Percentiles rank a stretch among this genome's conserved stretches.
These are phyloP conservation scores for Tylopilus sp. DNA, from an alignment of 1,284 basidiomycete genomes.

Conservation along the genomic window DNA sequence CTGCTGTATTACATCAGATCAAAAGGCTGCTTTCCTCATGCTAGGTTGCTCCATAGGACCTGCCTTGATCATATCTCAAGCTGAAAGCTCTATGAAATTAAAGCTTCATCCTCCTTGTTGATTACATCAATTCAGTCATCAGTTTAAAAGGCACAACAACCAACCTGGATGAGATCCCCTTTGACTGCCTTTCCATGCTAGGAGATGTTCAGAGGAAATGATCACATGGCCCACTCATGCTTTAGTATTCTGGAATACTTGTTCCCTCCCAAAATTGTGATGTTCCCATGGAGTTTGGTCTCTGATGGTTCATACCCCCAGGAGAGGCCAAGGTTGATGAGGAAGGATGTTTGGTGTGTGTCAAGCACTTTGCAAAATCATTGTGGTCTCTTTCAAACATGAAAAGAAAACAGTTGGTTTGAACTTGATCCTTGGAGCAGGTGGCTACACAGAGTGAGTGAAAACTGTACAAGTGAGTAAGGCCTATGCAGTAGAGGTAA, in stretches of 20 bases:
- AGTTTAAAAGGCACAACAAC: neutral
- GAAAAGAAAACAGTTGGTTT: too few species aligned
- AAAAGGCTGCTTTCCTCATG: neutral
- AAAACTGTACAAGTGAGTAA: too few species aligned
- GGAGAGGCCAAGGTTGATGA: constrained; percentile 1
- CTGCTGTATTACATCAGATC: neutral
- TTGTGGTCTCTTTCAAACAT: neutral
- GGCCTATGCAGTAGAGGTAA: too few species aligned
- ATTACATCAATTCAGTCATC: neutral
- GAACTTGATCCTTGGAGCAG: too few species aligned
- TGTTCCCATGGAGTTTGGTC: neutral
- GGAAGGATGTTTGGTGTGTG: too few species aligned
- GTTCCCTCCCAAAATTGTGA: constrained; percentile 4
- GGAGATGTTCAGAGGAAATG: neutral
- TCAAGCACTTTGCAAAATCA: too few species aligned
- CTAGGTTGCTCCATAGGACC: neutral
- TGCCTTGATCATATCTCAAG: neutral
- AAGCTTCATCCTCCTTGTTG: neutral
- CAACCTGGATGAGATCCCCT: neutral
- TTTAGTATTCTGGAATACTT: constrained; percentile 6
- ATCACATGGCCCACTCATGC: neutral
- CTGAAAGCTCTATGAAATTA: neutral
- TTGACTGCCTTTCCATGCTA: neutral
- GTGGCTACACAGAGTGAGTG: too few species aligned
- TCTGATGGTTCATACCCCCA: neutral